phyloP scores from a whole-genome alignment of 2,329 filamentous ascomycete genomes.

The Pseudogymnoascus sp. region DNA sequence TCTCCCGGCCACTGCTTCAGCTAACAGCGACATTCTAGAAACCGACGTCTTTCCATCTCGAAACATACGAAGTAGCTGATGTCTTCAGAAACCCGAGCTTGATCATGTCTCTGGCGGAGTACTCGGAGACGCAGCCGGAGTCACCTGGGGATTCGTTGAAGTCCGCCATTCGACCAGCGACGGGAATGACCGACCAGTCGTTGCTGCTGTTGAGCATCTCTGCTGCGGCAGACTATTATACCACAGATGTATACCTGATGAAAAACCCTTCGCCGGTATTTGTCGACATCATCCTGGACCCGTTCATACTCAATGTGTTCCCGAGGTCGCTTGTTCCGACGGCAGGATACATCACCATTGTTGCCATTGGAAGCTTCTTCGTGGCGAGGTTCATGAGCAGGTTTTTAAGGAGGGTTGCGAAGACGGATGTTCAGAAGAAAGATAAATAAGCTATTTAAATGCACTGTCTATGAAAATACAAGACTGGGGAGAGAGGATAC shows the following conservation, averaged over 20 bases:
- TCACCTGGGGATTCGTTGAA: slow-evolving; percentile 13
- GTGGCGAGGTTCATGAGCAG: slow-evolving; percentile 21
- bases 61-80: slow-evolving; percentile 50
- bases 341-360: slow-evolving; percentile 53
- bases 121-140: slow-evolving; percentile 41
- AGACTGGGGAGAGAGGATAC: not conserved
- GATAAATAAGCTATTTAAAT: not conserved
- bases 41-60: slow-evolving; percentile 71
- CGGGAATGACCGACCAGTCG: slow-evolving; percentile 15
- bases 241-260: slow-evolving; percentile 68
- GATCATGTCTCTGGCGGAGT: slow-evolving; percentile 54
- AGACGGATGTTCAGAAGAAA: not conserved
- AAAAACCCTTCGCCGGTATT: slow-evolving; percentile 59
- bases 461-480: not conserved
- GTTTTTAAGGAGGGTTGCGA: slow-evolving; percentile 17
- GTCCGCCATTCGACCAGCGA: slow-evolving; percentile 11
- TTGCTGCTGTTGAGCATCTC: slow-evolving; percentile 51
- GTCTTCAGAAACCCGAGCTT: slow-evolving; percentile 56
- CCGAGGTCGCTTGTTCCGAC: slow-evolving; percentile 70
- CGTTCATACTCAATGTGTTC: slow-evolving; percentile 69
- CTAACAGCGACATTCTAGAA: slow-evolving; percentile 46
- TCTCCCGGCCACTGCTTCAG: not conserved
- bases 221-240: slow-evolving; percentile 78
- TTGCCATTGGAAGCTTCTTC: slow-evolving; percentile 39
- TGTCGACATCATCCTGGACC: slow-evolving; percentile 79